Evolutionary conservation across 352 stramenopile genomes (phyloP).

Genomic region (Pilasporangium apinafurcum): DNA sequence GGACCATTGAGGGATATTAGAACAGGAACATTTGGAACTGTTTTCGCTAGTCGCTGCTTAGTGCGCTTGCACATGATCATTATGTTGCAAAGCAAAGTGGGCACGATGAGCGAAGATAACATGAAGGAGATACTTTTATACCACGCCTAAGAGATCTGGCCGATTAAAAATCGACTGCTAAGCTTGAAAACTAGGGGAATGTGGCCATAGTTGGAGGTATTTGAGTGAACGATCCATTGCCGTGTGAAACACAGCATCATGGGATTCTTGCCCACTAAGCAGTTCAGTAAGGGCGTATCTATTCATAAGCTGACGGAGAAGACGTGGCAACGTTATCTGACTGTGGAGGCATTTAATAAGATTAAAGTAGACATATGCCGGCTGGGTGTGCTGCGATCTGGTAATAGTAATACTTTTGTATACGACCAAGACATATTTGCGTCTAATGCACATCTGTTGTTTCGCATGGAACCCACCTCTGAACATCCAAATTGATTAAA

Average conservation of each 20-base stretch:
- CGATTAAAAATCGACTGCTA: slow-evolving; percentile 25
- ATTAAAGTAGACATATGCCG: slow-evolving; percentile 41
- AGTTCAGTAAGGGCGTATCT: slow-evolving; percentile 25
- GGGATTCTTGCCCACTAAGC: slow-evolving; percentile 32
- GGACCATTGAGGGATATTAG: too few relatives aligned
- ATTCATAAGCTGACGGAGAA: slow-evolving; percentile 23
- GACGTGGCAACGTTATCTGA: slow-evolving; percentile 32
- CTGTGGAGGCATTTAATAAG: slow-evolving; percentile 23
- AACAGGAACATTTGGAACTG: too few relatives aligned
- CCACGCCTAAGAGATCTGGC: slow-evolving; percentile 17
- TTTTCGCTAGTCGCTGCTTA: too few relatives aligned
- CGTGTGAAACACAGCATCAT: slow-evolving; percentile 20
- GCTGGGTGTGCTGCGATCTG: slow-evolving; percentile 38
- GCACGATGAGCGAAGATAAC: slow-evolving; percentile 22
- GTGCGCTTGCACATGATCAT: too few relatives aligned
- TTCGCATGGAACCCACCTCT: slow-evolving; percentile 29
- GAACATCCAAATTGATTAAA: too few relatives aligned
- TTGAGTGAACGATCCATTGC: slow-evolving; percentile 32
- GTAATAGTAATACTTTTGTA: slow-evolving; percentile 29
- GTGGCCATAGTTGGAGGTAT: too few relatives aligned
- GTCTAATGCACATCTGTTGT: slow-evolving; percentile 26
- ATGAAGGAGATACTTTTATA: slow-evolving; percentile 29
- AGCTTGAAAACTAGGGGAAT: too few relatives aligned
- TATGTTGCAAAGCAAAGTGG: too few relatives aligned
- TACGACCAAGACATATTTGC: slow-evolving; percentile 32